Base-by-base conservation (phyloP, 169 alveolate genomes). In the Plasmodium sp. region DNA sequence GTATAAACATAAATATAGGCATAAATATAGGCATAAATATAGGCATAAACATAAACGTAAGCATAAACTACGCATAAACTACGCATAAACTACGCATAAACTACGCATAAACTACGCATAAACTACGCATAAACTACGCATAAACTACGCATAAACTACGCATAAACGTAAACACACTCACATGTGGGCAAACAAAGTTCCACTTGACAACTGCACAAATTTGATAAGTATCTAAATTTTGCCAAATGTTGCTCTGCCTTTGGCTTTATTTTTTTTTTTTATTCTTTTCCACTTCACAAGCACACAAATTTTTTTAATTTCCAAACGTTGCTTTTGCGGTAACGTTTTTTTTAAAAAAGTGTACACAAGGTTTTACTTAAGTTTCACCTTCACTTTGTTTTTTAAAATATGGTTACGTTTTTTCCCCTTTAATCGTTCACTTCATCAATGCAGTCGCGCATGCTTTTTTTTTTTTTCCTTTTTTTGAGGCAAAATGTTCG, bases 181-280 rank as follows among this genome's bases (percentile, higher is more conserved):
- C 43, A 73, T n/a, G 43, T 34, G 14, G 34, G 39, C 43, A 73
- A n/a, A 73, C 81, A 73, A 73, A 73, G 18, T 73, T 73, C 39
- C 34, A n/a, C 43, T 73, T 73, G 18, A 73, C 43, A 73, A 73
- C 2, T 80, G 16, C 33, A 80, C 10, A 16, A 41, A 80, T 39
- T 80, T 34, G 56, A 80, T 41, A 34, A 39, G 84, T 80, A 80
- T 80, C 71, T 16, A 80, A 67, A 80, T n/a, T 80, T 80, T 41
- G 74, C 22, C 84, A 80, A 39, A 80, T 80, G 84, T 80, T 34
- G 45, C 71, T 39, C 56, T 18, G 45, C 45, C 18, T 41, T 73
- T 34, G 27, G 27, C 27, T 18, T 77, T 77, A 18, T 79, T 80
- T 31, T 73, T 73, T 18, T 73, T 73, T 73, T 34, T 73, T 34